These are phyloP conservation scores for Tinospora cordifolia DNA, from an alignment of 164 flowering plant genomes.

Conservation along the genomic window DNA sequence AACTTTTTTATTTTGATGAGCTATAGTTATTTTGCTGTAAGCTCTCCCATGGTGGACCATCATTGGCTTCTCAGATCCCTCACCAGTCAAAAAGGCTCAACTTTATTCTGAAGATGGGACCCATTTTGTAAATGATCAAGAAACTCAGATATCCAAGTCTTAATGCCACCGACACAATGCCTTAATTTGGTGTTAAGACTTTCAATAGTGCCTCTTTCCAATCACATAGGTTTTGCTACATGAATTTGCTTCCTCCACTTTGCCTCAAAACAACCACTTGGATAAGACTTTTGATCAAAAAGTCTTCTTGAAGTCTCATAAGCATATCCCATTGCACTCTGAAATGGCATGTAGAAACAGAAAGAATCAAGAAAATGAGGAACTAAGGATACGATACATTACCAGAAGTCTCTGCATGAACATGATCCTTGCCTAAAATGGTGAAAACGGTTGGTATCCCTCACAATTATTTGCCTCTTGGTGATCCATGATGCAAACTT, in stretches of 20 bases:
- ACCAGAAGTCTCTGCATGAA: conserved; percentile 83
- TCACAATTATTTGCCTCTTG: conserved; percentile 45
- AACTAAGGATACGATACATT: conserved; percentile 11
- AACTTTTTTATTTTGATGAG: not conserved
- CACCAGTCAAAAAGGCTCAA: not conserved
- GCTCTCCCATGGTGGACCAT: not conserved
- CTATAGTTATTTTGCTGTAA: not conserved
- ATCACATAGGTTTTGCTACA: too few species aligned
- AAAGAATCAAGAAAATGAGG: not conserved
- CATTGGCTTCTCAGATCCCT: not conserved
- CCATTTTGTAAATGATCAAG: not conserved
- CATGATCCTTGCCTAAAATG: conserved; percentile 63
- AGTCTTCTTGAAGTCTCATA: too few species aligned
- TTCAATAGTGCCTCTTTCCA: too few species aligned
- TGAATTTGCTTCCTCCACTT: too few species aligned
- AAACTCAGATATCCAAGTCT: not conserved
- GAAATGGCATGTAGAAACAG: not conserved
- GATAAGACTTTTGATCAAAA: too few species aligned
- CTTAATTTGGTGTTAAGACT: too few species aligned
- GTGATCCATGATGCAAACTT: conserved; percentile 49
- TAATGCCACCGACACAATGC: not conserved
- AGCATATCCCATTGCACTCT: too few species aligned
- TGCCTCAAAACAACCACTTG: too few species aligned
- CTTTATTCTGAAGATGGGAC: conserved; percentile 4
- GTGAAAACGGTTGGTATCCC: conserved; percentile 71